These are phyloP conservation scores for Trichomonas vaginalis DNA, from an alignment of 208 protist genomes.

Conservation along the genomic window DNA sequence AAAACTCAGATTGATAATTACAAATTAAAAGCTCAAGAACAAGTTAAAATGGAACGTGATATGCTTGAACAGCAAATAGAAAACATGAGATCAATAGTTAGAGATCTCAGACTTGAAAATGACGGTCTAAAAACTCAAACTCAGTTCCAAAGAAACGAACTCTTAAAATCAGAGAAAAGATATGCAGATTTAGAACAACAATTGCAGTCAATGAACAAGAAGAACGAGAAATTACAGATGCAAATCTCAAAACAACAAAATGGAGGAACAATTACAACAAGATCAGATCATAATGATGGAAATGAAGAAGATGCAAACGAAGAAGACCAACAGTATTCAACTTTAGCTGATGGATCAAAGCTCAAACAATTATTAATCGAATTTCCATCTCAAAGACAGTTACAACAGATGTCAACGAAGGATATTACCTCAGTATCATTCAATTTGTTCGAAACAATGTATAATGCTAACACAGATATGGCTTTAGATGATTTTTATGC, in stretches of 20 bases:
- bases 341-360: background rate
- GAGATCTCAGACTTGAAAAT: background rate
- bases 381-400: background rate
- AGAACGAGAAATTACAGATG: background rate
- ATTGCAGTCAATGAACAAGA: background rate
- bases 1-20: background rate
- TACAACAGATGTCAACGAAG: background rate
- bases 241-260: background rate
- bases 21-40: background rate
- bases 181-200: background rate
- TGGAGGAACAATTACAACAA: background rate
- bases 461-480: background rate
- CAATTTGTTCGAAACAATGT: background rate
- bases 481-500: background rate
- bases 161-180: background rate
- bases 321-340: background rate
- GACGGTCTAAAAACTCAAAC: background rate
- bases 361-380: background rate
- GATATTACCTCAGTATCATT: background rate
- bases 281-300: background rate
- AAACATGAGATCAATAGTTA: background rate
- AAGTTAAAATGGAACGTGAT: background rate
- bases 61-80: background rate
- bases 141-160: background rate
- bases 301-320: background rate